Evolutionary conservation across 805 yeast species (phyloP), one percentile per base, ranked within the genome.

Genomic region (Debaryomyces tyrocola): DNA sequence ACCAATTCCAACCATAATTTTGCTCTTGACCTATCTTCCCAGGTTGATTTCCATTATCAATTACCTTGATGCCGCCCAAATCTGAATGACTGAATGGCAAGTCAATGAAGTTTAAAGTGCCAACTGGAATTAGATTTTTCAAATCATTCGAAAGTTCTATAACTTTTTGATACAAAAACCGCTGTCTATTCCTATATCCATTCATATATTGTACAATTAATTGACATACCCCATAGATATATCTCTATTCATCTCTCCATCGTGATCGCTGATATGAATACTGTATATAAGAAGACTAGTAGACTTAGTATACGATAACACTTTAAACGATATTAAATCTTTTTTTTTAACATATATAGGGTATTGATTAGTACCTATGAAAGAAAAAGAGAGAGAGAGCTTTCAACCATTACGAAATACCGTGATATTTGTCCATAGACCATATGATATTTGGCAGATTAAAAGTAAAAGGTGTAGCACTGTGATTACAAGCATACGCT

Each of bases 1-100:
- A 62, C 87, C 87, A 82, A 41, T 41, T 54, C 87, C 87, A 83
- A 1, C 70, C 73, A 18, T 20, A 7, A n/a, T 20, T 9, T 6
- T 17, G 12, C 11, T n/a, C 21, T 10, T 20, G 3, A 4, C 29
- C 40, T n/a, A n/a, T 20, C 11, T 18, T 21, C 2, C 9, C 29
- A 17, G 4, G 3, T 11, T 10, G 15, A 55, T 67, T 77, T 10
- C 18, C 36, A 18, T 42, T 29, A 8, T 46, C 47, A 0, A 66
- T 29, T 24, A 24, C 27, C 27, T 9, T 24, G 27, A 24, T 24
- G 0, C 77, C 78, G 3, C 61, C 56, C 20, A 60, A 47, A 29
- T 66, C 66, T 11, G 69, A 62, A 0, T 69, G 64, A 3, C 67
- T 52, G 1, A 63, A 47, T 0, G 87, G 86, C 1, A 73, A 52